These are phyloP conservation scores for Cicer arietinum DNA, from an alignment of 306 rosid species.

Conservation along the genomic window DNA sequence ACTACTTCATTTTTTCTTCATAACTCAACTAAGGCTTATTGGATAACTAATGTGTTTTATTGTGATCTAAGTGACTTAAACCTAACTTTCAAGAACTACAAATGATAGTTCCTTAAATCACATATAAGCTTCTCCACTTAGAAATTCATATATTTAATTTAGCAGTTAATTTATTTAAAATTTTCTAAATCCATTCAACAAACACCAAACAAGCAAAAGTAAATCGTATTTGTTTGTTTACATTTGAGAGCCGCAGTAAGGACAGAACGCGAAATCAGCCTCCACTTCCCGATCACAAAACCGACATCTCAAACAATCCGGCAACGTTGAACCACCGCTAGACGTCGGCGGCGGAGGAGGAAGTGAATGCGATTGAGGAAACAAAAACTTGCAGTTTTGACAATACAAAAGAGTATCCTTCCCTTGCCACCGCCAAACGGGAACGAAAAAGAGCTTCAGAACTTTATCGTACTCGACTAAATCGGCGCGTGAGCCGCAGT, in stretches of 20 bases:
- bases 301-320: slow-evolving; percentile 59
- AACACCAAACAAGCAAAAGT: not conserved
- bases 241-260: slow-evolving; percentile 74
- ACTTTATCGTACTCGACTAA: slow-evolving; percentile 84
- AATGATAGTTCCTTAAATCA: too few species aligned
- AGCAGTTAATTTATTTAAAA: too few species aligned
- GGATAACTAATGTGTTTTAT: too few species aligned
- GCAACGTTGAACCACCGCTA: not conserved
- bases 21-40: too few species aligned
- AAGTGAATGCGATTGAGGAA: slow-evolving; percentile 60
- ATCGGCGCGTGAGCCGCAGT: slow-evolving; percentile 65
- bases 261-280: slow-evolving; percentile 74
- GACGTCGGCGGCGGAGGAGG: not conserved
- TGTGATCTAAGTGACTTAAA: too few species aligned
- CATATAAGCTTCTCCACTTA: not conserved
- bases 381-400: slow-evolving; percentile 65
- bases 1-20: too few species aligned
- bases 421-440: slow-evolving; percentile 89
- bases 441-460: slow-evolving; percentile 80
- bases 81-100: too few species aligned
- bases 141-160: too few species aligned
- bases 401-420: slow-evolving; percentile 69
- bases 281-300: slow-evolving; percentile 65
- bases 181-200: not conserved
- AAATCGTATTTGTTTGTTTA: slow-evolving; percentile 11